phyloP scores from a whole-genome alignment of 2,329 filamentous ascomycete genomes.

The Monilinia aucupariae region DNA sequence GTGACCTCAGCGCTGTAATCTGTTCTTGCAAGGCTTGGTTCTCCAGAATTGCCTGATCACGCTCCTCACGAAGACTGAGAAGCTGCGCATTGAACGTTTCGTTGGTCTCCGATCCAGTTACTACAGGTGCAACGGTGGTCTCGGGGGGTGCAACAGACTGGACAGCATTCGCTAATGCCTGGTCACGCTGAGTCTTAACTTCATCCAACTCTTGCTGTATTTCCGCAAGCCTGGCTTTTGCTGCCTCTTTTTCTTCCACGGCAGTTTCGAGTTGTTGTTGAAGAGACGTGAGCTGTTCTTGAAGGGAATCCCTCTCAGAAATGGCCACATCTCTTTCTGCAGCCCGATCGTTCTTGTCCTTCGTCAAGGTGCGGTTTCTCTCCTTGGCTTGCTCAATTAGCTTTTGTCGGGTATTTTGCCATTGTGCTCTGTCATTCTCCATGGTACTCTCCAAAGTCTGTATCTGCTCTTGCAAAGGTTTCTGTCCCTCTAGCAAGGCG shows the following conservation, averaged over 20 bases:
- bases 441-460: slow-evolving; percentile 48
- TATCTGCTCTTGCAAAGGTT: slow-evolving; percentile 49
- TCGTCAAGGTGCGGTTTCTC: slow-evolving; percentile 48
- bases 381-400: slow-evolving; percentile 61
- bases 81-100: slow-evolving; percentile 47
- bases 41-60: slow-evolving; percentile 60
- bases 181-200: slow-evolving; percentile 43
- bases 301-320: slow-evolving; percentile 41
- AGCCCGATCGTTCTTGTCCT: slow-evolving; percentile 49
- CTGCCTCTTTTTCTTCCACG: slow-evolving; percentile 35
- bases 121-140: slow-evolving; percentile 38
- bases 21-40: slow-evolving; percentile 64
- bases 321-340: slow-evolving; percentile 39
- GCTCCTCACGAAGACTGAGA: slow-evolving; percentile 49
- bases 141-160: slow-evolving; percentile 26
- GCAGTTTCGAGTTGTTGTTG: slow-evolving; percentile 46
- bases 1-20: slow-evolving; percentile 47
- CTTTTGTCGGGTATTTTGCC: slow-evolving; percentile 48
- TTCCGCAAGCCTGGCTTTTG: slow-evolving; percentile 35
- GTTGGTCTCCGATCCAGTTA: slow-evolving; percentile 48
- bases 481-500: slow-evolving; percentile 35
- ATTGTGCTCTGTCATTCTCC: slow-evolving; percentile 50
- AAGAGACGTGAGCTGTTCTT: slow-evolving; percentile 36
- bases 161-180: slow-evolving; percentile 32
- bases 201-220: slow-evolving; percentile 40